Conservation (phyloP, 2,329 filamentous ascomycete species). For the Aspergillus calidoustus region DNA sequence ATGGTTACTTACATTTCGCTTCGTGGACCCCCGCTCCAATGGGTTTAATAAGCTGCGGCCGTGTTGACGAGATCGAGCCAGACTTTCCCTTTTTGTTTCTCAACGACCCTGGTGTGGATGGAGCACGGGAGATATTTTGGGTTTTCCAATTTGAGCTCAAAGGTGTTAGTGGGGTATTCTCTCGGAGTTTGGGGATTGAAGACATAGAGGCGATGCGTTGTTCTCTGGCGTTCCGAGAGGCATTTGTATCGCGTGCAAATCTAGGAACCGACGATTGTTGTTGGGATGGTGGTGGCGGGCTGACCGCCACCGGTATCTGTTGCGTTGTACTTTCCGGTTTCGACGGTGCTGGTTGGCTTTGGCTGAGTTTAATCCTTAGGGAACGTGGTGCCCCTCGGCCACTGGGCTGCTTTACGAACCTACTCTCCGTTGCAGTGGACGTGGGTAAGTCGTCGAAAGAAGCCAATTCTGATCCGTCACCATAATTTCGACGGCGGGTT, state of each 20-base stretch:
- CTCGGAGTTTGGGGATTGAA: conserved; percentile 42
- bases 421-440: conserved; percentile 78
- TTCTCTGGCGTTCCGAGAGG: conserved; percentile 67
- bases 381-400: conserved; percentile 70
- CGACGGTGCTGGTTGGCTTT: conserved; percentile 39
- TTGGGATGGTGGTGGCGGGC: conserved; percentile 49
- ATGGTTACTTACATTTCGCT: conserved; percentile 71
- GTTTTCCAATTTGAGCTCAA: conserved; percentile 65
- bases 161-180: conserved; percentile 53
- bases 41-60: conserved; percentile 88
- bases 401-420: conserved; percentile 79
- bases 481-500: conserved; percentile 73
- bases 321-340: conserved; percentile 50
- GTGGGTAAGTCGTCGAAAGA: conserved; percentile 94
- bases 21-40: conserved; percentile 73
- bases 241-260: conserved; percentile 70
- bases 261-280: conserved; percentile 58
- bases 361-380: conserved; percentile 56
- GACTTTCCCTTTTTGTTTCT: conserved; percentile 49
- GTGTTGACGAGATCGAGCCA: conserved; percentile 48
- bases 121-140: conserved; percentile 56
- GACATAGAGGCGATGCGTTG: conserved; percentile 57
- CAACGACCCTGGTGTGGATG: conserved; percentile 54
- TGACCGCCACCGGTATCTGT: conserved; percentile 61
- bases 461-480: conserved; percentile 90